Evolutionary conservation across 1,284 basidiomycete species (phyloP).

Genomic region (Cryptococcus jaspeensis): DNA sequence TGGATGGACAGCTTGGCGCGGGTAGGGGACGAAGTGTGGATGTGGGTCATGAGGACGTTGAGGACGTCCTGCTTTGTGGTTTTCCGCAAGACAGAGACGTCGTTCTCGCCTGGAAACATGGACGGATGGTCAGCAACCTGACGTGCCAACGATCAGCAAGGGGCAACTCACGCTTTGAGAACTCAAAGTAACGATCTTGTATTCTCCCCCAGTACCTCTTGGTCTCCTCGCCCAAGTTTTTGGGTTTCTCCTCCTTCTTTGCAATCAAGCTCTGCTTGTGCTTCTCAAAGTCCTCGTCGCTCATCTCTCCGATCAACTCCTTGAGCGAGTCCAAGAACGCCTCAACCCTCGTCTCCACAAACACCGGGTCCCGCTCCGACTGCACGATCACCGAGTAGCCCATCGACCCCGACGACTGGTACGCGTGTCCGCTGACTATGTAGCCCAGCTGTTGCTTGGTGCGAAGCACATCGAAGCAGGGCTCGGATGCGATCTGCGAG

Average conservation of each 20-base stretch:
- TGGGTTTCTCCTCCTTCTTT: slow-evolving; percentile 70
- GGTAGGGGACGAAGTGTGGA: slow-evolving; percentile 67
- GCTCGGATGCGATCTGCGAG: slow-evolving; percentile 78
- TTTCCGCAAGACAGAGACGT: slow-evolving; percentile 63
- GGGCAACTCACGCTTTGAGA: slow-evolving; percentile 60
- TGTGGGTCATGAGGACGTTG: slow-evolving; percentile 66
- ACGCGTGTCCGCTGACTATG: slow-evolving; percentile 64
- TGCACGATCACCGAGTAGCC: slow-evolving; percentile 89
- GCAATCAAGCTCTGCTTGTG: slow-evolving; percentile 65
- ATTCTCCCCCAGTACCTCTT: slow-evolving; percentile 69
- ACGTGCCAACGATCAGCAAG: neutral
- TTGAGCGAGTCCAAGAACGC: slow-evolving; percentile 76
- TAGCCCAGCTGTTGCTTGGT: slow-evolving; percentile 98
- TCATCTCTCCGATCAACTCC: slow-evolving; percentile 60
- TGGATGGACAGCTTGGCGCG: slow-evolving; percentile 82
- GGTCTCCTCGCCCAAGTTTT: slow-evolving; percentile 68
- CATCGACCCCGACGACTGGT: slow-evolving; percentile 62
- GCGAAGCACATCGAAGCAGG: slow-evolving; percentile 89
- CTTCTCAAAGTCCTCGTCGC: slow-evolving; percentile 63
- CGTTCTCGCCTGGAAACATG: slow-evolving; percentile 58
- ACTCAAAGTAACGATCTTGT: slow-evolving; percentile 72
- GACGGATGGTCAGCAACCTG: neutral
- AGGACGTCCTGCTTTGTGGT: slow-evolving; percentile 77
- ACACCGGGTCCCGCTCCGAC: slow-evolving; percentile 79
- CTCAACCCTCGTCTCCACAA: slow-evolving; percentile 85